A percentile compares a stretch with the other conserved stretches of the same genome.
phyloP scores from a whole-genome alignment of 2,329 filamentous ascomycete genomes.

The Pseudogymnoascus sp. region DNA sequence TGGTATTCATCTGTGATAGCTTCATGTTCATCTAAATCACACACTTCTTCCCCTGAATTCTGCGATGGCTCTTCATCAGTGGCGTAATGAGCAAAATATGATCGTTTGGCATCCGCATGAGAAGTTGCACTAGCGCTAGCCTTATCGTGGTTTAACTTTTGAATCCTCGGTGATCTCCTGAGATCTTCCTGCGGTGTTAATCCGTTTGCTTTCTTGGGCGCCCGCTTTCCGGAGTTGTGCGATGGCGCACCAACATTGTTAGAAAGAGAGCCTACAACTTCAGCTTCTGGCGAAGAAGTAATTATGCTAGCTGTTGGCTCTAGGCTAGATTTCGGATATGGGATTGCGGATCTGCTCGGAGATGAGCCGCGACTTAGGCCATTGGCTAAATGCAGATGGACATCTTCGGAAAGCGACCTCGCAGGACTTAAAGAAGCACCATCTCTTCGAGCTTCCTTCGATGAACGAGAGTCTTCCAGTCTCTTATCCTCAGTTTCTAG shows the following conservation, averaged over 20 bases:
- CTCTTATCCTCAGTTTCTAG: neutral
- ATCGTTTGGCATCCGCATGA: neutral
- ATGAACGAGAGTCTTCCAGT: neutral
- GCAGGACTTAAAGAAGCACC: neutral
- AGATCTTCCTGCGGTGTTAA: too few relatives aligned
- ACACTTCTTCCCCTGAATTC: neutral
- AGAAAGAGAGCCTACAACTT: neutral
- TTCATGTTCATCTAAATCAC: neutral
- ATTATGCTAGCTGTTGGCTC: neutral
- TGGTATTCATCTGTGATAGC: neutral
- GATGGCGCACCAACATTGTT: neutral
- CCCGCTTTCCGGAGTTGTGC: neutral
- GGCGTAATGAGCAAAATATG: neutral
- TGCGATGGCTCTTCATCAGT: neutral
- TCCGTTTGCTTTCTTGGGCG: too few relatives aligned
- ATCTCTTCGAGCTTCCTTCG: neutral
- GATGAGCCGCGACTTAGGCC: neutral
- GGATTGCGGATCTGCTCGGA: neutral
- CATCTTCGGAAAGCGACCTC: neutral
- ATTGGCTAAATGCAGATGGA: neutral
- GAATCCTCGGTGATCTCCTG: too few relatives aligned
- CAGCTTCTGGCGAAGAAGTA: neutral
- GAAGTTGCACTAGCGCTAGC: neutral
- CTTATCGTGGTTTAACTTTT: too few relatives aligned
- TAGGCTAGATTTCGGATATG: neutral